These are phyloP conservation scores for Arthrobotrys entomopaga DNA, from an alignment of 2,329 filamentous ascomycete genomes.

Conservation along the genomic window DNA sequence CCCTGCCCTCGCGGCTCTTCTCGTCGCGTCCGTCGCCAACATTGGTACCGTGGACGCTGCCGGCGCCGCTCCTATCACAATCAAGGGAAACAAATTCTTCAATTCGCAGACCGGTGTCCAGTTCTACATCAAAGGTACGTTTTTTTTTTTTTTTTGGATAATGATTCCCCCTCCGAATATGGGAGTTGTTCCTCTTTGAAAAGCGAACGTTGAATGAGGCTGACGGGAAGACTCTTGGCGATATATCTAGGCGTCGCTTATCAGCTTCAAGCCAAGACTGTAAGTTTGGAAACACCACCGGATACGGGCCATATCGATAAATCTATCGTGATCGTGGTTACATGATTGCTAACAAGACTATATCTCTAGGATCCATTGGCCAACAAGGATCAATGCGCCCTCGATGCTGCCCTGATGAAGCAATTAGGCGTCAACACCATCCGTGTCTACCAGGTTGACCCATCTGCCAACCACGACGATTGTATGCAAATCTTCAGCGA, in stretches of 20 bases:
- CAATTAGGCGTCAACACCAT: conserved; percentile 83
- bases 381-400: conserved; percentile 77
- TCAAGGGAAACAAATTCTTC: conserved; percentile 75
- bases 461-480: conserved; percentile 74
- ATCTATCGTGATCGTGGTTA: neutral
- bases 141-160: neutral
- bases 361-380: conserved; percentile 75
- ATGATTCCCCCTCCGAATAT: neutral
- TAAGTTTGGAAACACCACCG: conserved; percentile 18
- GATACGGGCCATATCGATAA: conserved; percentile 3
- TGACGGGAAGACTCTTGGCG: conserved; percentile 23
- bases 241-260: conserved; percentile 76
- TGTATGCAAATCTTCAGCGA: conserved; percentile 85
- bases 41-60: conserved; percentile 24
- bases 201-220: conserved; percentile 2
- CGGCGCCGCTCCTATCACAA: conserved; percentile 25
- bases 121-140: conserved; percentile 83
- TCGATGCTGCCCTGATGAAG: conserved; percentile 81
- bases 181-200: neutral
- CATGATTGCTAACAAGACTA: neutral
- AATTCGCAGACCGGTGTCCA: conserved; percentile 76
- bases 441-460: conserved; percentile 87
- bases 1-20: conserved; percentile 24
- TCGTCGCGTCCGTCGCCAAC: conserved; percentile 19
- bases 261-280: conserved; percentile 63